Percentiles rank a stretch among this genome's conserved stretches.
These are phyloP conservation scores for Cladobotryum mycophilum DNA, from an alignment of 2,329 filamentous ascomycete genomes.

Conservation along the genomic window DNA sequence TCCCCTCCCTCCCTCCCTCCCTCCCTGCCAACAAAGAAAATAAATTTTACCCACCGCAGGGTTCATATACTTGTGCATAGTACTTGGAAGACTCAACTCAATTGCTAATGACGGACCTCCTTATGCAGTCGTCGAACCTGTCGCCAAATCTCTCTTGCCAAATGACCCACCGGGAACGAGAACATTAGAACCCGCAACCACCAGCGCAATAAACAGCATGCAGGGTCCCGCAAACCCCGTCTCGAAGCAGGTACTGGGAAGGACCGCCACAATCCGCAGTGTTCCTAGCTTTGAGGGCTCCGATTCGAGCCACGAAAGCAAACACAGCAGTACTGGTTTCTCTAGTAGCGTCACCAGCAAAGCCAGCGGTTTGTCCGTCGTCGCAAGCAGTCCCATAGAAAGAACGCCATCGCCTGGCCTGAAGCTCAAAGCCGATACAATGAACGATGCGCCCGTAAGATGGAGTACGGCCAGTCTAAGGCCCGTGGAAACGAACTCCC, in stretches of 20 bases:
- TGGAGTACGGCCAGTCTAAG: constrained; percentile 27
- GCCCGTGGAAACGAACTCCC: constrained; percentile 25
- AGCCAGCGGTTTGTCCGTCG: constrained; percentile 40
- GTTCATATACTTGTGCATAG: background rate
- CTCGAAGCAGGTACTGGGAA: constrained; percentile 27
- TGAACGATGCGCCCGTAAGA: constrained; percentile 23
- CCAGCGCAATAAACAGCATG: constrained; percentile 36
- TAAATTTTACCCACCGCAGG: no score
- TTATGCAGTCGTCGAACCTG: constrained; percentile 1
- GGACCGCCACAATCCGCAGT: constrained; percentile 47
- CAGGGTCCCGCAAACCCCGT: constrained; percentile 25
- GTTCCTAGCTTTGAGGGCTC: constrained; percentile 50
- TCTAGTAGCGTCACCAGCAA: constrained; percentile 53
- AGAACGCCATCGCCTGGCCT: constrained; percentile 24
- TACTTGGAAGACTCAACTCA: background rate
- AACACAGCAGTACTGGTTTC: constrained; percentile 45
- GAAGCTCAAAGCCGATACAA: constrained; percentile 30
- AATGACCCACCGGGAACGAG: constrained; percentile 24
- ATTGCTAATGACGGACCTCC: constrained; percentile 17
- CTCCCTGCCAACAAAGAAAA: no score
- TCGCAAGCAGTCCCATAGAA: constrained; percentile 28
- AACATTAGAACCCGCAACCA: constrained; percentile 33
- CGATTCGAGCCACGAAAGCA: constrained; percentile 40
- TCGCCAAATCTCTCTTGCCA: constrained; percentile 16
- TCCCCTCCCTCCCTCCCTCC: background rate